phyloP scores from a whole-genome alignment of 1,284 basidiomycete genomes.

The Grifola frondosa region DNA sequence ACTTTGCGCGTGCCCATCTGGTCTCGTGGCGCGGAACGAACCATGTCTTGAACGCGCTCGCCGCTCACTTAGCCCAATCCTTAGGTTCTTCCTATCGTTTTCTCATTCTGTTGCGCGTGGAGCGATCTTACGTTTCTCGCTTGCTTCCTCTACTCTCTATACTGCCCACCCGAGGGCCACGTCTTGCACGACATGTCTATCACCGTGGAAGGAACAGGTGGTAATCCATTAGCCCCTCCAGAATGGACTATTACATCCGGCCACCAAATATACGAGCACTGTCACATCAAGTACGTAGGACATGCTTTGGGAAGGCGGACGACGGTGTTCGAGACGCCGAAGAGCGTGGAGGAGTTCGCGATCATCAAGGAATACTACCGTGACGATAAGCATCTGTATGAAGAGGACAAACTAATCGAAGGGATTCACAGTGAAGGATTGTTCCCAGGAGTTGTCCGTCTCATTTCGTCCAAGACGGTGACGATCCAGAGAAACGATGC shows the following conservation, averaged over 20 bases:
- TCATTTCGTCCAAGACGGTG: not conserved
- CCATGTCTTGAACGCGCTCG: too few species aligned
- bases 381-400: not conserved
- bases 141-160: constrained; percentile 6
- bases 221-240: not conserved
- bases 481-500: not conserved
- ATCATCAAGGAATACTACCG: constrained; percentile 10
- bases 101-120: too few species aligned
- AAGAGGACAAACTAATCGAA: constrained; percentile 1
- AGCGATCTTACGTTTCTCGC: not conserved
- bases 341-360: not conserved
- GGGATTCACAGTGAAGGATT: constrained; percentile 4
- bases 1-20: too few species aligned
- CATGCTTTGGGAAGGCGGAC: not conserved
- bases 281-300: not conserved
- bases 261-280: not conserved
- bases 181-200: not conserved
- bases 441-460: constrained; percentile 5
- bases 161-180: constrained; percentile 1
- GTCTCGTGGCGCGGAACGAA: too few species aligned
- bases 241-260: not conserved
- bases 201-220: not conserved
- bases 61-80: too few species aligned
- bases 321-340: not conserved
- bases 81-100: too few species aligned